These are phyloP conservation scores for Beauveria caledonica DNA, from an alignment of 2,329 filamentous ascomycete genomes.

Conservation along the genomic window DNA sequence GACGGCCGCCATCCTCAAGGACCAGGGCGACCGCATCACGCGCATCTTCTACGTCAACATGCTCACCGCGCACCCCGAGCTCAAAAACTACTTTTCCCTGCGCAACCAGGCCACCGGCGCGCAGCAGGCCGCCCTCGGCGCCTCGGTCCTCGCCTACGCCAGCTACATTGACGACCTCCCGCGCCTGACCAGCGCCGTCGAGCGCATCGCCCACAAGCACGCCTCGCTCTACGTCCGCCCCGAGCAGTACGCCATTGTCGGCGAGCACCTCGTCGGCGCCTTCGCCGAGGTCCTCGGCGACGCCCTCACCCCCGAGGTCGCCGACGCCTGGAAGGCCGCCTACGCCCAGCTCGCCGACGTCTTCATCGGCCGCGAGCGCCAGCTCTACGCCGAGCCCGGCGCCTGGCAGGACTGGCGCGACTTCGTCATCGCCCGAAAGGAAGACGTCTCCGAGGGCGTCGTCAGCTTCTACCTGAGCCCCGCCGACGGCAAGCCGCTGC, in stretches of 20 bases:
- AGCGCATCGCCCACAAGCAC: conserved; percentile 71
- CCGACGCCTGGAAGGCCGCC: conserved; percentile 63
- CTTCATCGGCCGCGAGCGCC: conserved; percentile 56
- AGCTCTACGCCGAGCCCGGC: conserved; percentile 47
- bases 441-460: conserved; percentile 51
- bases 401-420: conserved; percentile 41
- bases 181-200: conserved; percentile 45
- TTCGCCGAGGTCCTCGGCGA: conserved; percentile 60
- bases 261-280: conserved; percentile 57
- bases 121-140: conserved; percentile 62
- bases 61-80: conserved; percentile 52
- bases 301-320: conserved; percentile 57
- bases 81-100: conserved; percentile 64
- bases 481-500: conserved; percentile 45
- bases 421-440: conserved; percentile 51
- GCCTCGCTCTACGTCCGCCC: conserved; percentile 60
- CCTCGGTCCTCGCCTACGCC: conserved; percentile 64
- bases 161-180: conserved; percentile 62
- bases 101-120: conserved; percentile 60
- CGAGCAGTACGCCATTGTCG: conserved; percentile 64
- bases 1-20: conserved; percentile 63
- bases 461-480: conserved; percentile 65
- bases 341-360: conserved; percentile 64
- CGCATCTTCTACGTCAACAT: conserved; percentile 63
- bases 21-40: conserved; percentile 64